Evolutionary conservation across 345 rosid species (phyloP), one percentile per base, ranked within the genome.

Genomic region (Euclidium syriacum): DNA sequence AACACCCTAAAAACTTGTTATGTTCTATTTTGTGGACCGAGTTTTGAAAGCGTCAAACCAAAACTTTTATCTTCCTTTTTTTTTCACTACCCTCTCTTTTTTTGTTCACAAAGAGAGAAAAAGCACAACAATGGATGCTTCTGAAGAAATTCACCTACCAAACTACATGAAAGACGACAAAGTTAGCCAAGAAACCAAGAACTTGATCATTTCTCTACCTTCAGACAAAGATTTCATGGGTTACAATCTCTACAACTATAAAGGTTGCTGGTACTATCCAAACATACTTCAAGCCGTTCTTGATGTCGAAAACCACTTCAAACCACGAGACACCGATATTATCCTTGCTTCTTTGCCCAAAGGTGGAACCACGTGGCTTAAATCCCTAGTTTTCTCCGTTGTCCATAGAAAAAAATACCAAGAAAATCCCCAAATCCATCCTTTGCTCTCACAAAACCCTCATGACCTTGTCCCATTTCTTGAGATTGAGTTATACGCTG

Each of bases 361-460:
- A 57, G 73, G 83, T 35, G 89, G 89, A 22, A 79, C 87, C 26
- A 83, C 87, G 4, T 86, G 92, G 89, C 46, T 83, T 6, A 83
- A 86, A 59, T 79, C 89, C 2, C 10, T 83, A 0, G 52, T 65
- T 11, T 85, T 83, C 26, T 78, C 87, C 1, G 2, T 83, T 24
- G 20, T 81, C 1, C 78, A 83, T 25, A 64, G 82, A 19, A 66
- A 76, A 15, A 47, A 18, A 36, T 24, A 5, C 52, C 3, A 12
- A n/a, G 50, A 26, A 52, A 73, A 39, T 26, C 68, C 56, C 2
- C 61, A 3, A 22, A 48, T 3, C 33, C 87, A 83, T 69, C 89
- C 84, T 61, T 59, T 86, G 52, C 80, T 83, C 38, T 61, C 75
- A 4, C 39, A 58, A 12, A 86, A 67, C 53, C 86, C 88, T 30